Percentiles rank a stretch among this genome's conserved stretches.
Conservation (phyloP, 139 green algal species). For the Tetratostichococcus sp. region DNA sequence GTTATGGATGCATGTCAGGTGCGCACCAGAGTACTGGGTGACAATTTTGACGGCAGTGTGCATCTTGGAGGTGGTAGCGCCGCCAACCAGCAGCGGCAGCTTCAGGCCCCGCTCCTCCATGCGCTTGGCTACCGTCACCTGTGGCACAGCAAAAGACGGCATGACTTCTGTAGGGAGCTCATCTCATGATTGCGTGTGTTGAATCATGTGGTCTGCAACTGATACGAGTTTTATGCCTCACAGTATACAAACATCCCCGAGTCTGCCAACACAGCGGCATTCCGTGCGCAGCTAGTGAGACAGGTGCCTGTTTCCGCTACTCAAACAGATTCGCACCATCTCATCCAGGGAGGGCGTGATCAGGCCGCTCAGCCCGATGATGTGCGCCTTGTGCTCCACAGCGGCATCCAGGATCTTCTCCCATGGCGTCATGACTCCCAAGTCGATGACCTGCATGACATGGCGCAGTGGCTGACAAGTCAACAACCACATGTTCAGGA, state of each 20-base stretch:
- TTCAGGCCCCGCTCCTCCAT: conserved; percentile 91
- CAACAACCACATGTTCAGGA: background rate
- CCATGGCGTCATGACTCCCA: conserved; percentile 95
- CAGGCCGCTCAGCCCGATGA: conserved; percentile 94
- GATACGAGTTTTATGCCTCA: no score
- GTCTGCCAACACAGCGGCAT: no score
- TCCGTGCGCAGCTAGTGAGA: no score
- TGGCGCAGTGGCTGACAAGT: no score
- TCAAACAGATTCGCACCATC: conserved; percentile 90
- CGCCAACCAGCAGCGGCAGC: conserved; percentile 91
- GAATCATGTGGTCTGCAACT: no score
- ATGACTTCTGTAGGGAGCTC: no score
- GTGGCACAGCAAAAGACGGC: background rate
- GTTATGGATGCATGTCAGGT: no score
- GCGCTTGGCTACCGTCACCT: conserved; percentile 80
- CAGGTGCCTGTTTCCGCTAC: no score
- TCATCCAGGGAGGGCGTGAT: conserved; percentile 98
- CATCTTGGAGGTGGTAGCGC: conserved; percentile 97
- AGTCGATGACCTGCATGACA: conserved; percentile 81
- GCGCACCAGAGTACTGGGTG: conserved; percentile 68
- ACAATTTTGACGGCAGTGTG: conserved; percentile 98
- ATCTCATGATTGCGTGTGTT: no score
- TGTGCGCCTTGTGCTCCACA: conserved; percentile 87
- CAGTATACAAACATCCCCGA: no score
- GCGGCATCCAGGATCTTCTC: conserved; percentile 92